These are phyloP conservation scores for Monocercomonoides exilis DNA, from an alignment of 78 protist genomes.

Conservation along the genomic window DNA sequence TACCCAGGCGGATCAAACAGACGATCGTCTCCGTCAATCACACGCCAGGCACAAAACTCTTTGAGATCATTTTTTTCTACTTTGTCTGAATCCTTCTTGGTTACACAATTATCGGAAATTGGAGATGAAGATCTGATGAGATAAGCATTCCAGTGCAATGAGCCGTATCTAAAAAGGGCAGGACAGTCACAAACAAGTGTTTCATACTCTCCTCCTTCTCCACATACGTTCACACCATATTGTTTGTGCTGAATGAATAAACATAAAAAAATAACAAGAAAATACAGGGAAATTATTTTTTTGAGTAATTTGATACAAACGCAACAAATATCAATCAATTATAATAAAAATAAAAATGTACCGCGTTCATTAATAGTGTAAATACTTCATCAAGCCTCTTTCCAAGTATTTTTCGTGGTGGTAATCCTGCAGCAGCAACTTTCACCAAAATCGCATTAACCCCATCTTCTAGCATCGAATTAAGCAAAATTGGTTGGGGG, in stretches of 20 bases:
- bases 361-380: neutral
- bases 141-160: neutral
- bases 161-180: neutral
- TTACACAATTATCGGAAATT: no score
- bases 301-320: neutral
- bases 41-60: no score
- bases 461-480: slow-evolving; percentile 8
- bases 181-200: slow-evolving; percentile 9
- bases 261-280: no score
- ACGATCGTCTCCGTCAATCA: no score
- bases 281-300: no score
- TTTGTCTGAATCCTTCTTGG: no score
- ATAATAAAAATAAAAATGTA: neutral
- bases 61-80: no score
- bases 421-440: neutral
- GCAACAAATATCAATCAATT: neutral
- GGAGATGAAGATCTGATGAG: no score
- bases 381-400: neutral
- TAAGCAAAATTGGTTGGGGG: neutral
- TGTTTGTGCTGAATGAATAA: neutral
- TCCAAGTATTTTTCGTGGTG: neutral
- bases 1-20: no score
- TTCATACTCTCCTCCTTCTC: slow-evolving; percentile 38
- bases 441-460: neutral
- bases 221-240: slow-evolving; percentile 7